Base-by-base conservation (phyloP, 305 asterid species). In the Striga hermonthica region DNA sequence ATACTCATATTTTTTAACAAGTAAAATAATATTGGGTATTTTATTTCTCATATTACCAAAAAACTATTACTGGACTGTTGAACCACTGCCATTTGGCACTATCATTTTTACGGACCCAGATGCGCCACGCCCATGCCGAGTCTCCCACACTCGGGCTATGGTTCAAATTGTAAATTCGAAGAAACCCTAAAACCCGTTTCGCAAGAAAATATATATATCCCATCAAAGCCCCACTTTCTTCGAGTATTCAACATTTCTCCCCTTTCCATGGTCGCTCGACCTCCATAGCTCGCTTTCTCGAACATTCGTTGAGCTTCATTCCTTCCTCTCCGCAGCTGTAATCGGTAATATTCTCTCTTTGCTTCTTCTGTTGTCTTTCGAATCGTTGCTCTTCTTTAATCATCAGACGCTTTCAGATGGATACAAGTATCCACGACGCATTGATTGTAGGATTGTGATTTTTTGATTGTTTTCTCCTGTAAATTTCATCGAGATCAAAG, bases 261-360 rank as follows among this genome's bases (percentile, higher is more conserved):
- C n/a, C 45, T 8, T 49, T 40, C 9, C 45, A 5, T 9, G 9
- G 6, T 9, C 6, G 9, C 9, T 40, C n/a, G 57, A 16, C 1
- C 57, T 37, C 72, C 44, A 65, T 37, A 56, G 13, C 36, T 45
- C 35, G 31, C 13, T 69, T 65, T 65, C 72, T 62, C 56, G 68
- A 50, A 70, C 84, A 74, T 74, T 60, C 14, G 69, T 56, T 5
- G 57, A 50, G 57, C 64, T 79, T 53, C 77, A 72, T 83, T 77
- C 76, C 75, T 75, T 74, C 80, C 81, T 79, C 83, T 49, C 71
- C 73, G 76, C 72, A 63, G 79, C 84, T 79, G 78, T 69, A 75
- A 75, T 77, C 81, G 89, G 95, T 81, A 78, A 75, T 22, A 70
- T 28, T 28, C 55, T 63, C 80, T 63, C 87, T 61, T 80, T 74